Evolutionary conservation across 352 stramenopile species (phyloP).

Genomic region (Phytophthora ramorum): DNA sequence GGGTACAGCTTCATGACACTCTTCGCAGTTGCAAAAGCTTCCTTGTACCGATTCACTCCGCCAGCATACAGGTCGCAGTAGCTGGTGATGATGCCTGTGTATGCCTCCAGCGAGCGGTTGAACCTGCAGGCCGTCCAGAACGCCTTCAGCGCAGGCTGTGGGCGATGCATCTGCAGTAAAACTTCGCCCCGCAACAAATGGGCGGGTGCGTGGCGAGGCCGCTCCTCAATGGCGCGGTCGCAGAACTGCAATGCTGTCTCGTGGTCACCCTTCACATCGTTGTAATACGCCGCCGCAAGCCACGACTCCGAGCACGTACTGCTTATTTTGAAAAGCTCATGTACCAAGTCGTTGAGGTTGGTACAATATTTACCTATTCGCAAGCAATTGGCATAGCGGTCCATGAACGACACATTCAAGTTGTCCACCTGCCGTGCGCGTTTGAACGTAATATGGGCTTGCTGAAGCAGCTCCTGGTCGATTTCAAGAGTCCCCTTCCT

Average conservation of each 20-base stretch:
- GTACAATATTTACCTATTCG: conserved; percentile 47
- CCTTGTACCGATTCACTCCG: conserved; percentile 75
- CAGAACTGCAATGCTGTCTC: conserved; percentile 77
- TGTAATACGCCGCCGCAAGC: conserved; percentile 81
- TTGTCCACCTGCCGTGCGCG: conserved; percentile 71
- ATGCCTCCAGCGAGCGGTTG: conserved; percentile 68
- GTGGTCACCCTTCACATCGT: conserved; percentile 75
- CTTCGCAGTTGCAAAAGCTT: conserved; percentile 73
- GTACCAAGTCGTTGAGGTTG: conserved; percentile 72
- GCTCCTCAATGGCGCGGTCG: conserved; percentile 61
- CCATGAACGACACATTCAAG: conserved; percentile 67
- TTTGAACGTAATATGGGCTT: conserved; percentile 61
- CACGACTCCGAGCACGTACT: conserved; percentile 61
- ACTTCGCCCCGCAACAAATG: conserved; percentile 70
- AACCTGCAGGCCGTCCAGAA: conserved; percentile 76
- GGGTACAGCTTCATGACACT: conserved; percentile 77
- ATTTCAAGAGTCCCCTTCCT: conserved; percentile 66
- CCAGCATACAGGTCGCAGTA: conserved; percentile 75
- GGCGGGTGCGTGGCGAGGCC: conserved; percentile 51
- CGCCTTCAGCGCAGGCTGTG: conserved; percentile 65
- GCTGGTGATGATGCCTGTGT: conserved; percentile 73
- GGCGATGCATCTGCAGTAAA: conserved; percentile 65
- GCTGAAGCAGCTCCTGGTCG: conserved; percentile 65
- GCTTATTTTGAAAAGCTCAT: conserved; percentile 74
- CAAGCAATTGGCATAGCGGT: conserved; percentile 70